Evolutionary conservation across 805 yeast species (phyloP).

Genomic region (Candida ponderosae): DNA sequence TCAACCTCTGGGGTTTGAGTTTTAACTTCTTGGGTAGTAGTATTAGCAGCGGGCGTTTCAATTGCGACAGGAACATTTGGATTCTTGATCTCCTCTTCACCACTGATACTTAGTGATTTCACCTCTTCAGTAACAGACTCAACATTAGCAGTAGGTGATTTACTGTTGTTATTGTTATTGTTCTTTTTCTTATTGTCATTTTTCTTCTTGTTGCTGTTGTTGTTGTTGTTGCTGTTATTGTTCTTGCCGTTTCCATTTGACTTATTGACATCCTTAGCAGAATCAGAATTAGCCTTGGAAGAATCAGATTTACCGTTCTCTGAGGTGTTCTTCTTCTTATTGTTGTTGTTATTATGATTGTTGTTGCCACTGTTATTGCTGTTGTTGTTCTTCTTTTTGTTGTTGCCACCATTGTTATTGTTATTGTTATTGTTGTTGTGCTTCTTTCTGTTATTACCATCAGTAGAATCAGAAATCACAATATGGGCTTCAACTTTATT

Average conservation of each 20-base stretch:
- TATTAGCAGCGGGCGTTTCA: too few species aligned
- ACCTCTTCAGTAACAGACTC: too few species aligned
- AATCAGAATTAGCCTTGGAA: neutral
- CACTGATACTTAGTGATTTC: too few species aligned
- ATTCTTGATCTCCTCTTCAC: too few species aligned
- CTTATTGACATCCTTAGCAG: conserved; percentile 16
- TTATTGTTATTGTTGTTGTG: conserved; percentile 2
- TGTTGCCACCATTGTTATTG: neutral
- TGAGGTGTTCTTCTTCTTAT: neutral
- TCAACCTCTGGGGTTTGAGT: too few species aligned
- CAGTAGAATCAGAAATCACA: conserved; percentile 22
- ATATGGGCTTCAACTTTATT: conserved; percentile 54
- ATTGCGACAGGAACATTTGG: too few species aligned
- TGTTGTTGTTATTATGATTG: neutral
- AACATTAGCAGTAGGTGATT: too few species aligned
- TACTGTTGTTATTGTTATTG: conserved; percentile 2
- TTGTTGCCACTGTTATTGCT: neutral
- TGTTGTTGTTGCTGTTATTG: conserved; percentile 3
- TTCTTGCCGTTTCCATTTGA: conserved; percentile 5
- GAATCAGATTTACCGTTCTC: neutral
- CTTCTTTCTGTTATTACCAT: conserved; percentile 3
- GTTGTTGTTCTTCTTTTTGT: conserved; percentile 1
- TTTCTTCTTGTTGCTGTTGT: conserved; percentile 1
- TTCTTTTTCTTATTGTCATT: conserved; percentile 1
- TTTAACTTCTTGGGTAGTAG: too few species aligned